These are phyloP conservation scores for Hermanozyma aechmeae DNA, from an alignment of 805 yeast genomes.

Conservation along the genomic window DNA sequence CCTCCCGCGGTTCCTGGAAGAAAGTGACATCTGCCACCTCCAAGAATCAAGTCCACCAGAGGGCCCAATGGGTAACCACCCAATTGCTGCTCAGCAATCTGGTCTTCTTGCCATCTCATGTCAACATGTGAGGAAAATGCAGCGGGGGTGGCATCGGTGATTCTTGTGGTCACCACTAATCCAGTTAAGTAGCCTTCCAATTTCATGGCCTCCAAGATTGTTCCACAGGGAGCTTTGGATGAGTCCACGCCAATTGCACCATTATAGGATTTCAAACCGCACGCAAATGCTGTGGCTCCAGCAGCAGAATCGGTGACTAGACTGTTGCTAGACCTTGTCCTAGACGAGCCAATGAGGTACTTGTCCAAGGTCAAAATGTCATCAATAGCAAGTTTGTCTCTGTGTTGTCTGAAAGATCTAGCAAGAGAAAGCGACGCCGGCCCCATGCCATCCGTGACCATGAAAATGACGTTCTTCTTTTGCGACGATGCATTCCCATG, in stretches of 20 bases:
- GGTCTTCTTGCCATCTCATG: slow-evolving; percentile 67
- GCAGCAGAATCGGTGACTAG: slow-evolving; percentile 93
- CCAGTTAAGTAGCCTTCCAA: slow-evolving; percentile 77
- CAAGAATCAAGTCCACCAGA: slow-evolving; percentile 74
- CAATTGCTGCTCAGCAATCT: slow-evolving; percentile 80
- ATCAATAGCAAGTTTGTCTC: slow-evolving; percentile 43
- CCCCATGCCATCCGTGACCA: slow-evolving; percentile 95
- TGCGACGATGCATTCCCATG: too few relatives aligned
- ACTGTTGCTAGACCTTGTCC: slow-evolving; percentile 73
- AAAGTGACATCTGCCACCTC: slow-evolving; percentile 88
- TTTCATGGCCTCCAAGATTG: slow-evolving; percentile 81
- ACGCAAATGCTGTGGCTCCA: slow-evolving; percentile 90
- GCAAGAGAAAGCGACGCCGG: slow-evolving; percentile 80
- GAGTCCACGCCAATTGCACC: slow-evolving; percentile 88
- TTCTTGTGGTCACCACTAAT: slow-evolving; percentile 82
- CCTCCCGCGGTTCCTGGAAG: slow-evolving; percentile 47
- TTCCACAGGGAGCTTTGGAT: slow-evolving; percentile 68
- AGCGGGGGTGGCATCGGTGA: slow-evolving; percentile 95
- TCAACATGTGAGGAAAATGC: slow-evolving; percentile 77
- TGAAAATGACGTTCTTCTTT: slow-evolving; percentile 73
- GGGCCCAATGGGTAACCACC: slow-evolving; percentile 77
- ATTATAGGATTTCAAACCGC: slow-evolving; percentile 76
- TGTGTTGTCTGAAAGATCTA: slow-evolving; percentile 60
- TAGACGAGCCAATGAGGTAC: slow-evolving; percentile 69
- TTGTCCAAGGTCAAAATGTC: slow-evolving; percentile 57